Conservation (phyloP, 108 stramenopile species). For the Aurantiochytrium sp. region DNA sequence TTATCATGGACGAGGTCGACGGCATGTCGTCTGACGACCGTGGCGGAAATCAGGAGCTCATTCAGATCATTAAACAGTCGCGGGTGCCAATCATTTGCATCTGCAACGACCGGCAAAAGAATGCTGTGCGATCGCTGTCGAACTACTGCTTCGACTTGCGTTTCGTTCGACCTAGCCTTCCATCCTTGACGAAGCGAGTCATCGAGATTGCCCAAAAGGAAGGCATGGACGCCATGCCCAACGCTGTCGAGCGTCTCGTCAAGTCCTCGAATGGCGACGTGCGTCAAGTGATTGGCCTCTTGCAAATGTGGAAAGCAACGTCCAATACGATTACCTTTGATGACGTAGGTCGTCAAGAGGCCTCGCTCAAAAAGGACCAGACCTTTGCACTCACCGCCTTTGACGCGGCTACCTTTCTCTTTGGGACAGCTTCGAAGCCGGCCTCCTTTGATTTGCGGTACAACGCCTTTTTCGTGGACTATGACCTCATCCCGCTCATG, state of each 20-base stretch:
- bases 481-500: slow-evolving; percentile 77
- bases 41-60: slow-evolving; percentile 81
- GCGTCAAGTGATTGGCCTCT: slow-evolving; percentile 64
- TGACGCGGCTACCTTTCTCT: slow-evolving; percentile 70
- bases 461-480: slow-evolving; percentile 92
- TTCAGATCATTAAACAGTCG: slow-evolving; percentile 85
- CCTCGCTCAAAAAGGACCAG: slow-evolving; percentile 71
- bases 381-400: slow-evolving; percentile 77
- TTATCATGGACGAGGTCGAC: slow-evolving; percentile 99
- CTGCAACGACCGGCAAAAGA: slow-evolving; percentile 89
- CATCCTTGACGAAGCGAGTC: slow-evolving; percentile 63
- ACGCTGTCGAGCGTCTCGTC: slow-evolving; percentile 85
- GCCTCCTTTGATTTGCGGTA: slow-evolving; percentile 64
- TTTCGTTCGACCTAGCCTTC: slow-evolving; percentile 70
- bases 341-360: slow-evolving; percentile 63
- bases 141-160: slow-evolving; percentile 88
- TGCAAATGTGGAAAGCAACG: slow-evolving; percentile 86
- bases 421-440: slow-evolving; percentile 29
- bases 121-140: slow-evolving; percentile 66
- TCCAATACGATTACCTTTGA: slow-evolving; percentile 56
- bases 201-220: slow-evolving; percentile 67
- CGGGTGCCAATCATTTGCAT: slow-evolving; percentile 94
- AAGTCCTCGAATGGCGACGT: slow-evolving; percentile 93
- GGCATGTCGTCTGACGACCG: slow-evolving; percentile 82
- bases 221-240: slow-evolving; percentile 63